Evolutionary conservation across 2,329 filamentous ascomycete species (phyloP), one percentile per base, ranked within the genome.

Genomic region (Cladobotryum mycophilum): DNA sequence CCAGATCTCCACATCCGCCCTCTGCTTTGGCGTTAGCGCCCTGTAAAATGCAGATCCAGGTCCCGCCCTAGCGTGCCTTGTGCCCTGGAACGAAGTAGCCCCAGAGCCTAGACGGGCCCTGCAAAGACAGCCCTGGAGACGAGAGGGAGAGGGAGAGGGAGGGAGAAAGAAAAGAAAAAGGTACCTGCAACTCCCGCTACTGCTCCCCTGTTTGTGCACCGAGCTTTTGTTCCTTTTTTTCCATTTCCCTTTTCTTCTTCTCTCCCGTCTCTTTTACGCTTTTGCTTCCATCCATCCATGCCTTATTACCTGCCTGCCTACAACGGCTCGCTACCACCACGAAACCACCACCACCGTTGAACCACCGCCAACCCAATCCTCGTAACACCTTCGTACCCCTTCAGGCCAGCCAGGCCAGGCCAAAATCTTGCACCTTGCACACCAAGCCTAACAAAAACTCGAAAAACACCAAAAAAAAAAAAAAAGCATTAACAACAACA

Each of bases 41-140:
- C 51, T 53, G 51, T 53, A 50, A 20, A 53, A 30, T 47, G 51
- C 41, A 49, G 51, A 53, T 53, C 50, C 51, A 53, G 51, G 51
- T 43, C 51, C 49, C 51, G 51, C 51, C 47, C 51, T 53, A 53
- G 51, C 47, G 51, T 42, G 37, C 49, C 36, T 37, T 53, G 36
- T 53, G 51, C 51, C 51, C 51, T 53, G 51, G 51, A 53, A 53
- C 13, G 33, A 42, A 30, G 25, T 30, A 30, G 25, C 25, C 25
- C 40, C 36, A 33, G 41, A 45, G 44, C 33, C 44, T 37, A 51
- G 14, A 51, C 44, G 20, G 20, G 20, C 48, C 34, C 35, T 46
- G 48, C 35, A 41, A 36, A 42, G 17, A 42, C 14, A 42, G 44
- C 43, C 43, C 48, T 49, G 30, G 14, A n/a, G n/a, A n/a, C n/a